Base-by-base conservation (phyloP, 192 early-diverging fungal genomes). In the Gryganskiella cystojenkinii region DNA sequence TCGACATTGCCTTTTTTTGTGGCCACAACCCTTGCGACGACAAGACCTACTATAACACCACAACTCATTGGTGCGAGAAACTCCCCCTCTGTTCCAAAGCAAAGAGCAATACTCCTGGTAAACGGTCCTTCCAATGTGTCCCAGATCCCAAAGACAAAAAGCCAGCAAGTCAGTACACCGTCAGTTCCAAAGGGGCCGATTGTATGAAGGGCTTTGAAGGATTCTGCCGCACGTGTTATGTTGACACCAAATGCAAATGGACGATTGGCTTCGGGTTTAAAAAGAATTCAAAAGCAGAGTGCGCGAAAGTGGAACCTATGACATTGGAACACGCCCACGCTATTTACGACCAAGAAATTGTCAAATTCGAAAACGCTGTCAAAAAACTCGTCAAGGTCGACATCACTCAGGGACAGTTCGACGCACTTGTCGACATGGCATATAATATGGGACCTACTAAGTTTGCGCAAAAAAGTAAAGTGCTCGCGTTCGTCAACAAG, bases 401-500 rank as follows among this genome's bases (percentile, higher is more conserved):
- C 46, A 4, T 49, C n/a, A 49, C 46, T 22, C 46, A 49, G 46
- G 46, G 46, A 22, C 46, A 49, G 46, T 49, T 22, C 46, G 46
- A 49, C 24, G 46, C 46, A 22, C 6, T 49, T 49, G 46, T 49
- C 46, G 46, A 49, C 24, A 49, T 49, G 46, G 46, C 24, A 2
- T 49, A 49, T 8, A 49, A 49, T 22, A 49, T 49, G 46, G 52
- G 52, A 5, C 22, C 30, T 27, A 3, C 27, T 28, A 54, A 30
- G 7, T 54, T 54, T 27, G n/a, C n/a, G n/a, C 15, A 10, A 27
- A 30, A 54, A 27, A 54, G 24, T 3, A 27, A 30, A 20, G 30
- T 27, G 7, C 30, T 54, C 52, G 30, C 3, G 52, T 54, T 54
- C 28, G 52, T 54, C 52, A 54, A 54, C 52, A 54, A 54, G 24